These are phyloP conservation scores for Jamesozyma gamospora DNA, from an alignment of 805 yeast genomes.

Conservation along the genomic window DNA sequence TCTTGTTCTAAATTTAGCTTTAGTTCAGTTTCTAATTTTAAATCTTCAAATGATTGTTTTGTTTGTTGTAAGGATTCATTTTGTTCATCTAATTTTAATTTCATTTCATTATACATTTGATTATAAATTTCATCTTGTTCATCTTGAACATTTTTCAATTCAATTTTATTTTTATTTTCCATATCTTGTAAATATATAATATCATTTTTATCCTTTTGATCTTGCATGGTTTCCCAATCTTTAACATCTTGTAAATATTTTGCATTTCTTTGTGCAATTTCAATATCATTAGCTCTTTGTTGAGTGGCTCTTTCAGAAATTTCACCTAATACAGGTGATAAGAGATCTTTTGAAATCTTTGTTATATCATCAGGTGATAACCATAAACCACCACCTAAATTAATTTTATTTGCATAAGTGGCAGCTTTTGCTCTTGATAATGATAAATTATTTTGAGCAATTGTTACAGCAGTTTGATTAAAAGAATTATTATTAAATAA, in stretches of 20 bases:
- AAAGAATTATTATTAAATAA: slow-evolving; percentile 38
- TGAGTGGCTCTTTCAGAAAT: slow-evolving; percentile 59
- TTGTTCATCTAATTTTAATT: slow-evolving; percentile 29
- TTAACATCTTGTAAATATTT: slow-evolving; percentile 33
- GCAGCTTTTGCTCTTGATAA: slow-evolving; percentile 36
- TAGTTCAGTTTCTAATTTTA: slow-evolving; percentile 23
- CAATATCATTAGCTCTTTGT: slow-evolving; percentile 55
- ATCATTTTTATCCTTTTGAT: slow-evolving; percentile 32
- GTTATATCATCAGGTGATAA: slow-evolving; percentile 71
- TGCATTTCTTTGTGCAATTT: slow-evolving; percentile 30
- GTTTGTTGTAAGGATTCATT: slow-evolving; percentile 37
- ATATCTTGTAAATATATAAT: slow-evolving; percentile 31
- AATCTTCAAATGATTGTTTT: slow-evolving; percentile 27
- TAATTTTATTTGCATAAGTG: slow-evolving; percentile 39
- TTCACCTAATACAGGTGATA: slow-evolving; percentile 73
- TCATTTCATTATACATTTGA: slow-evolving; percentile 26
- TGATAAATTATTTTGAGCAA: slow-evolving; percentile 61
- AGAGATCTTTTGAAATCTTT: slow-evolving; percentile 67
- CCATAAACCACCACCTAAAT: slow-evolving; percentile 83
- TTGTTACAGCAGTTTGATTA: slow-evolving; percentile 64
- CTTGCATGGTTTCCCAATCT: slow-evolving; percentile 34
- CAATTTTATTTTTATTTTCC: slow-evolving; percentile 34
- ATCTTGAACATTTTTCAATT: slow-evolving; percentile 27
- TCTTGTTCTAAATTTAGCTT: slow-evolving; percentile 10
- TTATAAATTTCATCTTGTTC: slow-evolving; percentile 39